These are phyloP conservation scores for Salix brachista DNA, from an alignment of 345 rosid genomes.

Conservation along the genomic window DNA sequence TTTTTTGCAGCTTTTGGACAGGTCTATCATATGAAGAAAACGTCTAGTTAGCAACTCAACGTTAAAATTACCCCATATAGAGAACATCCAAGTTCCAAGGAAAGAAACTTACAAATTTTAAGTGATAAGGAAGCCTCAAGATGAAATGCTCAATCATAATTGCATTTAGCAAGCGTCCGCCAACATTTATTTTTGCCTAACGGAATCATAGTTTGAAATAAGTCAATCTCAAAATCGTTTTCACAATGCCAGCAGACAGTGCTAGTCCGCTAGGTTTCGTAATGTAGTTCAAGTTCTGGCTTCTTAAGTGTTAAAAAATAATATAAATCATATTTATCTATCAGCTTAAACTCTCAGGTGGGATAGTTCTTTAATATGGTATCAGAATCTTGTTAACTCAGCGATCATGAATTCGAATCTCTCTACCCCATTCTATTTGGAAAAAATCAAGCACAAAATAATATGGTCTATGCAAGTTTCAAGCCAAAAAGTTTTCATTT, in stretches of 20 bases:
- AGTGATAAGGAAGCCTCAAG: conserved; percentile 84
- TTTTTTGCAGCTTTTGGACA: conserved; percentile 65
- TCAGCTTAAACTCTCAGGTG: too few relatives aligned
- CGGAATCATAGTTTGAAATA: conserved; percentile 7
- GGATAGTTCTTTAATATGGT: too few relatives aligned
- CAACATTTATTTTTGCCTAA: conserved; percentile 75
- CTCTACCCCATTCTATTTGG: too few relatives aligned
- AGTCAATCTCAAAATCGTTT: not conserved
- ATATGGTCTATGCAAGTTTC: too few relatives aligned
- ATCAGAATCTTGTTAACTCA: too few relatives aligned
- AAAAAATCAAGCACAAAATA: too few relatives aligned
- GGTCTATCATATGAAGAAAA: conserved; percentile 34
- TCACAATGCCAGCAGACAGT: not conserved
- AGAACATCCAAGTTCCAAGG: not conserved
- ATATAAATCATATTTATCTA: too few relatives aligned
- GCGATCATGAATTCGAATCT: fast-evolving
- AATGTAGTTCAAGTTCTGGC: not conserved
- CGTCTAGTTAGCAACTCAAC: not conserved
- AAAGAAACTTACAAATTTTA: conserved; percentile 65
- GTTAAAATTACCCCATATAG: not conserved
- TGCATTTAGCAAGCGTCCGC: conserved; percentile 71
- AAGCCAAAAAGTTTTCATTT: too few relatives aligned
- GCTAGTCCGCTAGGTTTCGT: not conserved
- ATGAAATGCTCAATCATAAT: conserved; percentile 89
- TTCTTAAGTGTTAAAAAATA: not conserved